Percentiles rank a stretch among this genome's conserved stretches.
These are phyloP conservation scores for Cercospora sp. DNA, from an alignment of 2,329 filamentous ascomycete genomes.

Conservation along the genomic window DNA sequence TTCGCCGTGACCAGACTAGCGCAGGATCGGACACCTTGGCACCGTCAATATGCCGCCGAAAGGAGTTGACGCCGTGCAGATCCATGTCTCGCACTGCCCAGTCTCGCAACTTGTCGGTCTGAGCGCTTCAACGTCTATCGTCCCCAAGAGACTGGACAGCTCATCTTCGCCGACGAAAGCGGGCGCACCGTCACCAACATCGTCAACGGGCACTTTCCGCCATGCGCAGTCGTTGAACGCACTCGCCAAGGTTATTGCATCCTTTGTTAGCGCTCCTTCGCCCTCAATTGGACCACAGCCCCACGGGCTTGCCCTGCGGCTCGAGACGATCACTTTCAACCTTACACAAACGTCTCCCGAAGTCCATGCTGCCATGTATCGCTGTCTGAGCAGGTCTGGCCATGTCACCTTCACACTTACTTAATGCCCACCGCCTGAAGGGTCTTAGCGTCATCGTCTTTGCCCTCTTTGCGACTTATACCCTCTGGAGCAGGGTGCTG, in stretches of 20 bases:
- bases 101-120: not conserved
- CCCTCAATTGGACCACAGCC: not conserved
- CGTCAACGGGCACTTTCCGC: not conserved
- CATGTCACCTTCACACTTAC: not conserved
- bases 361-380: not conserved
- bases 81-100: not conserved
- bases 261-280: not conserved
- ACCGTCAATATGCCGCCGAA: not conserved
- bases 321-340: not conserved
- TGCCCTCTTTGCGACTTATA: not conserved
- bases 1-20: not conserved
- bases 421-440: not conserved
- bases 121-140: not conserved
- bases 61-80: not conserved
- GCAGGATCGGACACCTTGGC: not conserved
- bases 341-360: not conserved
- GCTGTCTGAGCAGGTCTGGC: not conserved
- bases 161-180: not conserved
- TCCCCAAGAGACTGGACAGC: not conserved
- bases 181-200: not conserved
- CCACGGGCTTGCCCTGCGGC: not conserved
- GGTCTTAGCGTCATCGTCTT: not conserved
- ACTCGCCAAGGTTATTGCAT: not conserved
- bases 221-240: not conserved
- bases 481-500: not conserved